phyloP scores from a whole-genome alignment of 2,329 filamentous ascomycete genomes.

The Fusarium kyushuense region DNA sequence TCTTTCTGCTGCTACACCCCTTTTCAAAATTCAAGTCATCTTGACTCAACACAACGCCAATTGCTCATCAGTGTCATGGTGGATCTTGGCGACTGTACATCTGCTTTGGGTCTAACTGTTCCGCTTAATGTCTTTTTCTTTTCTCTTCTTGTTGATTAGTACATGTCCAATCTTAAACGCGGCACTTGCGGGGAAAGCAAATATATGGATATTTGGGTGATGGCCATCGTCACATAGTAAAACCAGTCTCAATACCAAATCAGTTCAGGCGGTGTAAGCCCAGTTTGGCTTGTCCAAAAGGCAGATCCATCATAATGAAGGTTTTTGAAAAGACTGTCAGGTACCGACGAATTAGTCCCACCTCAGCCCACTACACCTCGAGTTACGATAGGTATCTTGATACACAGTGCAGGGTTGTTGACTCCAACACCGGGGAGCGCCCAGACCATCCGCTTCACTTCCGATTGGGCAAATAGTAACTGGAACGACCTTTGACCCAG shows the following conservation, averaged over 20 bases:
- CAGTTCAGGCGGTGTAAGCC: constrained; percentile 23
- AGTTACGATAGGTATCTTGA: constrained; percentile 20
- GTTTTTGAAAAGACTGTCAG: constrained; percentile 16
- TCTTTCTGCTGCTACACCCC: constrained; percentile 25
- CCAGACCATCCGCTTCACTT: constrained; percentile 39
- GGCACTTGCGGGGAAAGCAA: constrained; percentile 20
- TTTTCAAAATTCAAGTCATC: constrained; percentile 11
- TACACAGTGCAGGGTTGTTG: constrained; percentile 43
- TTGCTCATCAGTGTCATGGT: constrained; percentile 34
- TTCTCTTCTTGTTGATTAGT: constrained; percentile 24
- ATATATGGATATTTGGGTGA: constrained; percentile 15
- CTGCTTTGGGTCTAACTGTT: constrained; percentile 7
- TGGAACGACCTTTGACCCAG: constrained; percentile 44
- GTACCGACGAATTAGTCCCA: constrained; percentile 31
- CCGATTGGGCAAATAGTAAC: constrained; percentile 44
- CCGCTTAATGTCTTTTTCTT: neutral
- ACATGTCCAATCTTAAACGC: constrained; percentile 24
- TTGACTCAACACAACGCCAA: constrained; percentile 1
- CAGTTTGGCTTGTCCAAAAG: constrained; percentile 27
- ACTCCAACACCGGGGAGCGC: constrained; percentile 35
- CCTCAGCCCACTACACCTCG: constrained; percentile 31
- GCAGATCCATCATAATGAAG: constrained; percentile 24
- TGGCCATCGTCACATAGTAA: constrained; percentile 4
- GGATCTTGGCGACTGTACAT: constrained; percentile 20
- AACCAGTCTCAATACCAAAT: constrained; percentile 13